Percentiles rank a stretch among this genome's conserved stretches.
These are phyloP conservation scores for Paragyromitra xinjiangensis DNA, from an alignment of 495 filamentous ascomycete genomes.

Conservation along the genomic window DNA sequence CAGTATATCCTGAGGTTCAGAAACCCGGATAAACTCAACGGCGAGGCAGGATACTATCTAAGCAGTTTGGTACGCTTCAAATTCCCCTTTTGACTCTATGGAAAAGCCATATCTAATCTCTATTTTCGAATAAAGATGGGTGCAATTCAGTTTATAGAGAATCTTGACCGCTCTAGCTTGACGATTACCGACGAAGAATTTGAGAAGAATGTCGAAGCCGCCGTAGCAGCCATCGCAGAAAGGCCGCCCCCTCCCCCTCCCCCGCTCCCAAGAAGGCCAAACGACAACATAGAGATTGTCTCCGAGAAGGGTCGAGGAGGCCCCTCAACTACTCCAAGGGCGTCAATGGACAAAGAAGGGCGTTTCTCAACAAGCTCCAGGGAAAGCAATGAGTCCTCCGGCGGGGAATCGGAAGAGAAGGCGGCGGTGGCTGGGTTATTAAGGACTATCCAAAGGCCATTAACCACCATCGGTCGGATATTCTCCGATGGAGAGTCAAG, in stretches of 20 bases:
- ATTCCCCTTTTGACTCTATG: neutral
- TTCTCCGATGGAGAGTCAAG: slow-evolving; percentile 80
- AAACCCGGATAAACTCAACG: slow-evolving; percentile 94
- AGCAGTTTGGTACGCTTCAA: slow-evolving; percentile 81
- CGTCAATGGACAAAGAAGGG: slow-evolving; percentile 60
- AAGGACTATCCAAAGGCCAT: slow-evolving; percentile 87
- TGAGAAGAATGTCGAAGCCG: slow-evolving; percentile 91
- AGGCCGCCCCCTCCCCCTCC: slow-evolving; percentile 64
- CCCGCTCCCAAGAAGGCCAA: slow-evolving; percentile 64
- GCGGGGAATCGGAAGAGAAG: slow-evolving; percentile 68
- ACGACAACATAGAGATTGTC: slow-evolving; percentile 61
- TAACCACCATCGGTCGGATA: slow-evolving; percentile 95
- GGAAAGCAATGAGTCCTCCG: slow-evolving; percentile 56
- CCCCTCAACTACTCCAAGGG: slow-evolving; percentile 58
- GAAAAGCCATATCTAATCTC: slow-evolving; percentile 11
- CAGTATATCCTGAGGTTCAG: slow-evolving; percentile 97
- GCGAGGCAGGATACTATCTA: slow-evolving; percentile 97
- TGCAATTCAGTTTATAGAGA: slow-evolving; percentile 96
- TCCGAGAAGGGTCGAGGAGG: slow-evolving; percentile 58
- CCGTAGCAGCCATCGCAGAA: slow-evolving; percentile 95
- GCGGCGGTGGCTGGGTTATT: slow-evolving; percentile 86
- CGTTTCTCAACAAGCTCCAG: slow-evolving; percentile 48
- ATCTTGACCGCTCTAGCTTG: slow-evolving; percentile 88
- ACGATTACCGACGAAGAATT: slow-evolving; percentile 96
- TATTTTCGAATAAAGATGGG: slow-evolving; percentile 73